Evolutionary conservation across 73 alveolate species (phyloP), one percentile per base, ranked within the genome.

Genomic region (Paramecium caudatum): DNA sequence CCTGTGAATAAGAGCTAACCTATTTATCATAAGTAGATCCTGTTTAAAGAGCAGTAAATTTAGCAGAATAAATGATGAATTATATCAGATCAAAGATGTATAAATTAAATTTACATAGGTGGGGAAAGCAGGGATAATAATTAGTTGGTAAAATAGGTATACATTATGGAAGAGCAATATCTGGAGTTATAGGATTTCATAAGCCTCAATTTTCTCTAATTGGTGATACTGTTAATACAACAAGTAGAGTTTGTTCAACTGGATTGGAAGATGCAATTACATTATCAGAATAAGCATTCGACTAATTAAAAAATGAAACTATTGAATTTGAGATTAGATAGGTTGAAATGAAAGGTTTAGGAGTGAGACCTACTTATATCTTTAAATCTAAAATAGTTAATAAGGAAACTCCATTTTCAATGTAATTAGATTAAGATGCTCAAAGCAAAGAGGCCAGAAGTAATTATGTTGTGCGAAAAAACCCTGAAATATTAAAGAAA

Each of bases 171-270:
- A 50, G 69, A 27, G 91, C 91, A 25, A 83, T 83, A 10, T 48
- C 85, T 47, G 91, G 91, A 37, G 91, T 83, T 12, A 83, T 83
- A 4, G 91, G 91, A 16, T 83, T 55, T 49, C 91, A 83, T 50
- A 83, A 83, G 10, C 91, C 91, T 30, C 45, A 83, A 16, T 83
- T 83, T 83, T 83, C 91, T 13, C 12, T 83, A 15, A 83, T 83
- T 6, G 91, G 91, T 2, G 84, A 83, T 50, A 83, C 91, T 9
- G 91, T 83, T 0, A 83, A 83, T 34, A 83, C 91, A 1, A 83
- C 91, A 3, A 83, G 91, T 15, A 25, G 91, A 49, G 84, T 83
- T 50, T 83, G 91, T 36, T 83, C 91, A 10, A 83, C 91, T 5
- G 91, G 91, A 19, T 61, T 83, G n/a, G 78, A 65, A 4, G 86